Evolutionary conservation across 2,329 filamentous ascomycete species (phyloP).

Genomic region (Ploettnerulaceae sp.): DNA sequence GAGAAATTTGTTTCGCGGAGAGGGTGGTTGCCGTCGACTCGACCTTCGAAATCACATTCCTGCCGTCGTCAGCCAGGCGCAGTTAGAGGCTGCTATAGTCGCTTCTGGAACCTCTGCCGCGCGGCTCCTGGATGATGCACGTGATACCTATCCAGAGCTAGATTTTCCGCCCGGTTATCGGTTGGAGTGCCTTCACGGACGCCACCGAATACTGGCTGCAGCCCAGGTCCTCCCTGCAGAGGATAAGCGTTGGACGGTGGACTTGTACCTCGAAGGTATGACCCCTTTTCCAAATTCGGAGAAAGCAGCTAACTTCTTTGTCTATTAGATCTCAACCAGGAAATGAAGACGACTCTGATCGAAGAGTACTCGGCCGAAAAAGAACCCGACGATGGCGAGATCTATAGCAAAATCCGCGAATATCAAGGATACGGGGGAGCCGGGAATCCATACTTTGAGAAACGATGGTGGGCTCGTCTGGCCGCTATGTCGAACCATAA

Average conservation of each 20-base stretch:
- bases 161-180: slow-evolving; percentile 8
- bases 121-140: slow-evolving; percentile 10
- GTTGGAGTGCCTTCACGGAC: slow-evolving; percentile 16
- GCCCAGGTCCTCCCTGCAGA: slow-evolving; percentile 8
- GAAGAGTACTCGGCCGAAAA: slow-evolving; percentile 32
- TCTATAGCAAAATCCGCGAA: slow-evolving; percentile 31
- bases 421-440: slow-evolving; percentile 16
- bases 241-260: slow-evolving; percentile 10
- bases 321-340: slow-evolving; percentile 27
- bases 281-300: slow-evolving; percentile 7
- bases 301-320: slow-evolving; percentile 10
- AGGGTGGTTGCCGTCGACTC: slow-evolving; percentile 11
- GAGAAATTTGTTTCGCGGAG: slow-evolving; percentile 11
- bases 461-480: slow-evolving; percentile 19
- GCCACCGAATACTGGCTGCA: slow-evolving; percentile 5
- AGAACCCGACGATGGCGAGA: slow-evolving; percentile 25
- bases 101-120: slow-evolving; percentile 8
- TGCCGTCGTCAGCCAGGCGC: slow-evolving; percentile 28
- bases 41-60: slow-evolving; percentile 33
- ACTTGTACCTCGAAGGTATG: slow-evolving; percentile 16
- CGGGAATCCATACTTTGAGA: slow-evolving; percentile 15
- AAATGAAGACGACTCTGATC: slow-evolving; percentile 26
- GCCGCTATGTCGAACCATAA: slow-evolving; percentile 24
- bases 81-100: slow-evolving; percentile 25
- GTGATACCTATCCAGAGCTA: slow-evolving; percentile 3